Base-by-base conservation (phyloP, 2,329 filamentous ascomycete genomes). In the Biscogniauxia sp. region DNA sequence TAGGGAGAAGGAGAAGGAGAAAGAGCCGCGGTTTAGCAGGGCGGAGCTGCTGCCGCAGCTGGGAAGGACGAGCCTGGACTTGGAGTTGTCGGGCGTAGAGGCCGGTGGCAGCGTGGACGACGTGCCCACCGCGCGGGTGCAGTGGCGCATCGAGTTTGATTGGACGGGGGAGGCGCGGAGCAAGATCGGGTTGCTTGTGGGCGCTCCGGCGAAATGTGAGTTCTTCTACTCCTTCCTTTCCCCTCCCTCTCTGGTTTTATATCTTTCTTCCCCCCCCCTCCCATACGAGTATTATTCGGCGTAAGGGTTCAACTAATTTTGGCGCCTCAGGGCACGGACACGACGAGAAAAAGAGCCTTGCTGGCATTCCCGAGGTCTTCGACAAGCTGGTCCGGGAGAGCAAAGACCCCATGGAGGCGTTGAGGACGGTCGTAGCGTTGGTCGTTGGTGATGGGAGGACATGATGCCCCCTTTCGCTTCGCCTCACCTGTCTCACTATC, bases 101-200 rank as follows among this genome's bases (percentile, higher is more conserved):
- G 70, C 66, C 67, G 56, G 69, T 55, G 56, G 69, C 55, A 64
- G 66, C 76, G 58, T 74, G 54, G 71, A 76, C 0, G 70, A 72
- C 0, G 62, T 75, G 9, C 77, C 82, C 1, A 72, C 78, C 11
- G 58, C 87, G 4, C 80, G 84, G 25, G 75, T 91, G 1, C 78
- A 81, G 59, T 92, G 89, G 89, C 77, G 74, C 53, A 86, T 90
- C 51, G 74, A 75, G 1, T 90, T 91, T 68, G 88, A 91, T 72
- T 91, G 88, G 88, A 88, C 88, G 0, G 89, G 89, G 5, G 89
- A 91, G 69, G 88, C 86, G 4, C 82, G 83, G 68, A 90, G 83
- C 65, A 77, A 78, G 52, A 74, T 91, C 17, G 76, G 75, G 4
- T 77, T 88, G 11, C 71, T 84, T 63, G 76, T 86, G 1, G 82